Evolutionary conservation across 2,329 filamentous ascomycete genomes (phyloP), one percentile per base, ranked within the genome.

Genomic region (Graphilbum ipis-grandicollis): DNA sequence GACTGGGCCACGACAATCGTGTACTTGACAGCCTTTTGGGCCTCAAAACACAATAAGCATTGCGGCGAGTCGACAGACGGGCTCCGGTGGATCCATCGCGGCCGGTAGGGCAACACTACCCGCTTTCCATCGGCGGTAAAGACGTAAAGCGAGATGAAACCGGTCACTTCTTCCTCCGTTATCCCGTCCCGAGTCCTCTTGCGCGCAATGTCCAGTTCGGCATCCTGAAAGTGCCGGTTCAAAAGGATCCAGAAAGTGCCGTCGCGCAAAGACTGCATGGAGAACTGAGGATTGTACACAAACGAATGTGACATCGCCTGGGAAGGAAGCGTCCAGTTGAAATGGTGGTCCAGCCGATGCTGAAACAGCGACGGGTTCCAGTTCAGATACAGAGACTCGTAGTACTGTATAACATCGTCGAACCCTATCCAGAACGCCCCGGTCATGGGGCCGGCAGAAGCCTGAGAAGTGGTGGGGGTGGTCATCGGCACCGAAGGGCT

Each of bases 51-150:
- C 32, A 92, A 72, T 8, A 98, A 70, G 1, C 82, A 93, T 53
- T 96, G 92, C 2, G 85, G 85, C 3, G 86, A 92, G 55, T 94
- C 88, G 25, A 96, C 84, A 43, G 83, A 93, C n/a, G 83, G 81
- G 1, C 79, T 80, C 26, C 79, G 74, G 47, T 82, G 74, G 0
- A 81, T 54, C 7, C 73, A 72, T 39, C 49, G 43, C 4, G 46
- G 46, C 2, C 41, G 46, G 37, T 88, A 81, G 37, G 73, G 75
- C 13, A 90, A 63, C 45, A 83, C 76, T 0, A 94, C 75, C 34
- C 75, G 69, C 26, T 73, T 64, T 3, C 88, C 86, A 29, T 66
- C 52, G 41, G 47, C 18, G 41, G 78, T 66, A 52, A 88, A 94
- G 1, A 90, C 66, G 41, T 84, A 84, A 19, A 98, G 68, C 47